Evolutionary conservation across 768 basidiomycete species (phyloP), one percentile per base, ranked within the genome.

Genomic region (Psilocybe sp.): DNA sequence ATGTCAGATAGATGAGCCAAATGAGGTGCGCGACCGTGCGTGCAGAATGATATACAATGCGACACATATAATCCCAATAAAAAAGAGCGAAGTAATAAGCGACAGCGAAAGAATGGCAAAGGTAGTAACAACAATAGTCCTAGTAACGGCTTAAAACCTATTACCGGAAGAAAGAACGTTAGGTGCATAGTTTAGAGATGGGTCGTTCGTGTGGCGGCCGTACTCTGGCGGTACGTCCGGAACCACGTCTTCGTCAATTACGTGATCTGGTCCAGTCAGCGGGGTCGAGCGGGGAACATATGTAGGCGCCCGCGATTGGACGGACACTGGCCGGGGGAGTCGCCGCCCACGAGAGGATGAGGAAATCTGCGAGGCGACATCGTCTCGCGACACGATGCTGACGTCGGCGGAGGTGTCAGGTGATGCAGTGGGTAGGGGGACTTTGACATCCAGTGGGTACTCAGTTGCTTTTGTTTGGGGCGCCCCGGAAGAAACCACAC

Each of bases 91-190:
- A 9, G 46, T 46, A 15, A 10, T 46, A 15, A 10, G 36, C 8
- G 20, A 46, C n/a, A 46, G 10, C 7, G 34, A 13, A 13, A 20
- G 45, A 23, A 37, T 4, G n/a, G 23, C 36, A 9, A 38, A 28
- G 28, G 32, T 8, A 13, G 28, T 20, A 47, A 11, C 28, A 47
- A 28, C 16, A 31, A 36, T 15, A 35, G 28, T 38, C n/a, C 10
- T 10, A 36, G 13, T 38, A 9, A 37, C 13, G 28, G 31, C 32
- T 40, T 54, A 58, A 37, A 61, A 55, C 23, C 60, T 51, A 33
- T 55, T 49, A 16, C 60, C 60, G 12, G 60, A 61, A 1, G 60
- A 61, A 41, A 61, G 51, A 37, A 61, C 46, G 40, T 53, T 55
- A 14, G 60, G 60, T 23, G 57, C 57, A 50, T 58, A 61, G 44